Conservation (phyloP, 306 rosid species). For the Dalbergia cultrata region DNA sequence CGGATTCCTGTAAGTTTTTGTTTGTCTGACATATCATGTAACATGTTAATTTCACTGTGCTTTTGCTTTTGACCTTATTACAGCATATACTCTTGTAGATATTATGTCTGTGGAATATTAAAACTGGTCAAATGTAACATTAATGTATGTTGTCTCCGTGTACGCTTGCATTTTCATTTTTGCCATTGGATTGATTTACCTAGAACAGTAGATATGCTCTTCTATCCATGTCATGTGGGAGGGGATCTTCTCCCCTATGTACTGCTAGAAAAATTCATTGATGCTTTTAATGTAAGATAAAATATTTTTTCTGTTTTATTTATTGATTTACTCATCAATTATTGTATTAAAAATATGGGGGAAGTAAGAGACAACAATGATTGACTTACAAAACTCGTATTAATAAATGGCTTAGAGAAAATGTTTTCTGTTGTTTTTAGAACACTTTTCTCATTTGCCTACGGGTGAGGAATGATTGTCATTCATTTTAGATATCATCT, state of each 20-base stretch:
- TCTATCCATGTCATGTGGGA: neutral
- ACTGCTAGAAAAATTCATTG: too few relatives aligned
- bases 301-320: too few relatives aligned
- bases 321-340: too few relatives aligned
- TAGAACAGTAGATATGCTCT: neutral
- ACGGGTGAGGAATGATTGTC: too few relatives aligned
- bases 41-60: neutral
- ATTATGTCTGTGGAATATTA: constrained; percentile 18
- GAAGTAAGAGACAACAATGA: too few relatives aligned
- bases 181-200: constrained; percentile 1
- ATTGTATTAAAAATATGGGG: too few relatives aligned
- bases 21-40: constrained; percentile 24
- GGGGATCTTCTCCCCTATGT: neutral
- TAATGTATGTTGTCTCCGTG: constrained; percentile 8
- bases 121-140: constrained; percentile 43
- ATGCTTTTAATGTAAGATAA: too few relatives aligned
- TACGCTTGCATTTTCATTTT: neutral
- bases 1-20: neutral
- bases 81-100: constrained; percentile 17
- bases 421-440: too few relatives aligned
- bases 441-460: too few relatives aligned
- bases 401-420: too few relatives aligned
- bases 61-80: neutral
- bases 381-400: too few relatives aligned
- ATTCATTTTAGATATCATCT: neutral